Conservation (phyloP, 2,329 filamentous ascomycete species). For the Didymella keratinophila region DNA sequence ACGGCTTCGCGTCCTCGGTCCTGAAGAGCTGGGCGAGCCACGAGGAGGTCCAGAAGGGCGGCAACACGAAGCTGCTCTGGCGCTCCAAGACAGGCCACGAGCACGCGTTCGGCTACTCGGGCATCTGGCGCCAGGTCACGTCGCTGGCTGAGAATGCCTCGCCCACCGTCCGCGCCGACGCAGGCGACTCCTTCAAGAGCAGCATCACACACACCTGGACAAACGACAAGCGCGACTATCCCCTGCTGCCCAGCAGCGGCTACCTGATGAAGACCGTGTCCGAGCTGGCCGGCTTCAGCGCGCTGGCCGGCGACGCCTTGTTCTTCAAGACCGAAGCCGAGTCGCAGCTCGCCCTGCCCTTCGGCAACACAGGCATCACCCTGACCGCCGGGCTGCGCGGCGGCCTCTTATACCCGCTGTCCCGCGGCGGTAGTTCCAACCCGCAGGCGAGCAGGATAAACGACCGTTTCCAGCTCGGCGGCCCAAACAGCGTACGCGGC, state of each 20-base stretch:
- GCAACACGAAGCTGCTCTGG: slow-evolving; percentile 79
- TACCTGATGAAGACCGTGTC: slow-evolving; percentile 79
- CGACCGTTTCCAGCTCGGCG: slow-evolving; percentile 93
- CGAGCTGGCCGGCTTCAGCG: slow-evolving; percentile 87
- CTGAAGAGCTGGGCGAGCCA: slow-evolving; percentile 94
- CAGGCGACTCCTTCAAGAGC: slow-evolving; percentile 90
- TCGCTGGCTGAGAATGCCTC: slow-evolving; percentile 78
- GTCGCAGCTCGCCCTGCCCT: slow-evolving; percentile 75
- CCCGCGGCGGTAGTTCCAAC: slow-evolving; percentile 63
- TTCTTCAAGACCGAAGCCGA: slow-evolving; percentile 94
- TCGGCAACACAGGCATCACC: slow-evolving; percentile 79
- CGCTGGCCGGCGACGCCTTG: slow-evolving; percentile 85
- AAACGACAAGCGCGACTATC: slow-evolving; percentile 81
- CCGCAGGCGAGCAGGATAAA: slow-evolving; percentile 80
- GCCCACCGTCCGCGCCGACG: slow-evolving; percentile 80
- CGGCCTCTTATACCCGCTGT: slow-evolving; percentile 83
- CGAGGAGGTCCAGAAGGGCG: slow-evolving; percentile 85
- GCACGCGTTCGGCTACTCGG: slow-evolving; percentile 82
- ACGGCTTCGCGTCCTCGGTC: slow-evolving; percentile 82
- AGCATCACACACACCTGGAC: slow-evolving; percentile 82
- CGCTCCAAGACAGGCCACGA: slow-evolving; percentile 68
- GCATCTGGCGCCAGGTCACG: slow-evolving; percentile 88
- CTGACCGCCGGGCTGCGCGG: slow-evolving; percentile 82
- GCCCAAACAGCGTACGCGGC: slow-evolving; percentile 91
- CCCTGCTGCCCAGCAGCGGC: slow-evolving; percentile 82